Conservation (phyloP, 805 yeast species). For the Candida tibetensis region DNA sequence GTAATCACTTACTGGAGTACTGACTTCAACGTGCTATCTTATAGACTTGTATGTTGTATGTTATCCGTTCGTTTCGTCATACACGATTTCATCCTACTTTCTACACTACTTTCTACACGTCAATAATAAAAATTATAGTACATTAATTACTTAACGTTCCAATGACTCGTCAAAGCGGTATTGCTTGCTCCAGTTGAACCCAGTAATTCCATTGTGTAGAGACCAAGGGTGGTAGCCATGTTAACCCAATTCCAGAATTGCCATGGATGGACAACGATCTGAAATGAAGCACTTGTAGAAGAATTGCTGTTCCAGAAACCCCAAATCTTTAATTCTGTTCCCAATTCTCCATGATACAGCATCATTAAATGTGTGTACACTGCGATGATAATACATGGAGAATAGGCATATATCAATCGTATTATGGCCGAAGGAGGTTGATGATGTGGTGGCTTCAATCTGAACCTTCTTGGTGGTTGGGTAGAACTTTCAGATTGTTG, state of each 20-base stretch:
- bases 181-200: conserved; percentile 31
- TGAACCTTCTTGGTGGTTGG: conserved; percentile 10
- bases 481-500: background rate
- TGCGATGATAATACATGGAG: conserved; percentile 92
- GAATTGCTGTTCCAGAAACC: conserved; percentile 42
- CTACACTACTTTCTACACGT: too few species aligned
- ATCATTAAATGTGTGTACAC: conserved; percentile 92
- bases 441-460: conserved; percentile 14
- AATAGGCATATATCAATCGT: conserved; percentile 73
- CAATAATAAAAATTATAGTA: too few species aligned
- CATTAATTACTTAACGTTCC: conserved; percentile 35
- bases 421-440: conserved; percentile 39
- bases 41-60: too few species aligned
- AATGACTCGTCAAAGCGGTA: conserved; percentile 42
- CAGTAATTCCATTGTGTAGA: conserved; percentile 76
- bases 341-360: conserved; percentile 78
- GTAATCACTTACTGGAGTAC: too few species aligned
- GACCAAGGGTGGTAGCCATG: conserved; percentile 72
- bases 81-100: too few species aligned
- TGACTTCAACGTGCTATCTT: too few species aligned
- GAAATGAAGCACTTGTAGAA: conserved; percentile 16
- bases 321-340: conserved; percentile 60
- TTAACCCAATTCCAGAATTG: conserved; percentile 98
- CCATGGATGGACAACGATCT: conserved; percentile 63
- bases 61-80: too few species aligned